A percentile compares a stretch with the other conserved stretches of the same genome.
Conservation (phyloP, 148 eudicot species). For the Amaranthus cruentus region DNA sequence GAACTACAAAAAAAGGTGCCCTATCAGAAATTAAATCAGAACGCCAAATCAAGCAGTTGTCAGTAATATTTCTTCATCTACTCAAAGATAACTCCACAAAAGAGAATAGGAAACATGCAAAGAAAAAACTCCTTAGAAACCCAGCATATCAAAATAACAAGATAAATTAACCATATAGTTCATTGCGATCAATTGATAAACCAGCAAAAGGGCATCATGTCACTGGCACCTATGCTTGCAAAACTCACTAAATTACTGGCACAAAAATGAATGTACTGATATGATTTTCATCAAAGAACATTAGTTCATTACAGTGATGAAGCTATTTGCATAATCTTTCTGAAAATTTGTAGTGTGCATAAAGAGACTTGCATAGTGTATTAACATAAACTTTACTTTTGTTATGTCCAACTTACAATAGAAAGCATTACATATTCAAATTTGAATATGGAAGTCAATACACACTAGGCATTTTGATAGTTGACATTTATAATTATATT, state of each 20-base stretch:
- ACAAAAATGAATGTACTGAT: neutral
- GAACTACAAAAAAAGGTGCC: slow-evolving; percentile 32
- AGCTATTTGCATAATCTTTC: neutral
- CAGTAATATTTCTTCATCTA: neutral
- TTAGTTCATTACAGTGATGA: too few species aligned
- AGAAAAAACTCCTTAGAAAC: neutral
- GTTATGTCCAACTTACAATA: neutral
- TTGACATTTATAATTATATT: neutral
- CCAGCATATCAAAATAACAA: neutral
- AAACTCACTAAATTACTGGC: neutral
- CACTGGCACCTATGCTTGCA: neutral
- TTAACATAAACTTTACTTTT: neutral
- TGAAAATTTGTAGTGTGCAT: neutral
- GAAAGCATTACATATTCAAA: neutral
- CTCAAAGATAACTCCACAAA: neutral
- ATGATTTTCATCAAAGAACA: neutral
- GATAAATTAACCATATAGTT: neutral
- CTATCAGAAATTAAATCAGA: slow-evolving; percentile 9
- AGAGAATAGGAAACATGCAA: neutral
- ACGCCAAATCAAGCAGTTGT: neutral
- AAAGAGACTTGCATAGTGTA: neutral
- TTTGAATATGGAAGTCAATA: neutral
- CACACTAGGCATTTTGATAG: neutral
- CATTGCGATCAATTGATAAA: neutral
- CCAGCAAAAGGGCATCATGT: neutral